phyloP scores from a whole-genome alignment of 2,329 filamentous ascomycete species.

The Bipolaris gigantea region DNA sequence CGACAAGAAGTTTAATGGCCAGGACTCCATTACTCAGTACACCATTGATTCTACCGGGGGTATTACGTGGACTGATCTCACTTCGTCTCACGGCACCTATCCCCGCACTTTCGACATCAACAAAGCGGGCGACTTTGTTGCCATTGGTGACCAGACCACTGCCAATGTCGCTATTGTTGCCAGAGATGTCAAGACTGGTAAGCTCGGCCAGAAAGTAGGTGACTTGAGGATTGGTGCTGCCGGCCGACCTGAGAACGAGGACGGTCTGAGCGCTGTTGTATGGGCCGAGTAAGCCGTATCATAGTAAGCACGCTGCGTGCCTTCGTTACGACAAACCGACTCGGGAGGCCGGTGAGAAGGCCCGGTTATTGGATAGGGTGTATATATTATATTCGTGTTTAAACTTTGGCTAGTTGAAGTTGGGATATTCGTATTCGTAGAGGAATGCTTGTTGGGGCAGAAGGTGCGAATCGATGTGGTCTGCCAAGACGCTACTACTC shows the following conservation, averaged over 20 bases:
- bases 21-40: constrained; percentile 42
- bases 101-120: constrained; percentile 44
- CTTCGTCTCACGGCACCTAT: constrained; percentile 38
- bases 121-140: constrained; percentile 35
- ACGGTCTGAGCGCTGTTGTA: constrained; percentile 40
- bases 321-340: no score
- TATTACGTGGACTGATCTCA: constrained; percentile 33
- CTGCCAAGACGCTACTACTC: constrained; percentile 14
- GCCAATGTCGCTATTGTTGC: constrained; percentile 39
- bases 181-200: constrained; percentile 33
- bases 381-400: not conserved
- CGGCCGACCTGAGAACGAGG: constrained; percentile 35
- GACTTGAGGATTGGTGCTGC: constrained; percentile 30
- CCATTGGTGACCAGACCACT: constrained; percentile 39
- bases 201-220: constrained; percentile 28
- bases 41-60: constrained; percentile 33
- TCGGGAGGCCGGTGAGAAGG: not conserved
- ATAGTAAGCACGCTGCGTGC: not conserved
- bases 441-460: not conserved
- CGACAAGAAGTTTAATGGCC: constrained; percentile 40
- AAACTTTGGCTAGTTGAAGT: no score
- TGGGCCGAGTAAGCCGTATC: constrained; percentile 33
- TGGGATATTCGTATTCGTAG: no score
- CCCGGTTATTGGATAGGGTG: not conserved
- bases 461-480: not conserved